Percentiles rank a stretch among this genome's conserved stretches.
These are phyloP conservation scores for Cryphonectria carpinicola DNA, from an alignment of 2,329 filamentous ascomycete species.

Conservation along the genomic window DNA sequence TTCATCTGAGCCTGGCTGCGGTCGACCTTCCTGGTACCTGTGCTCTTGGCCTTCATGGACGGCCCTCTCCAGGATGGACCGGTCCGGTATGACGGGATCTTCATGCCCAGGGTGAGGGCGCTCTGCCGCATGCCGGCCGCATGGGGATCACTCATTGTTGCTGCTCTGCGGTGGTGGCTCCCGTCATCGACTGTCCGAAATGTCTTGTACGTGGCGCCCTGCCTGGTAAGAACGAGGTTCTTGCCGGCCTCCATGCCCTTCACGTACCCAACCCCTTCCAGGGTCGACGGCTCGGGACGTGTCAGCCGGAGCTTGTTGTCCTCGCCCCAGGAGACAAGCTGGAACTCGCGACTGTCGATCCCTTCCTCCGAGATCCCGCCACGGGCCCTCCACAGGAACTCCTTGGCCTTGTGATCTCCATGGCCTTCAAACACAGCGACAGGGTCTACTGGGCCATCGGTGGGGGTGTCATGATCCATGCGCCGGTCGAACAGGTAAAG, in stretches of 20 bases:
- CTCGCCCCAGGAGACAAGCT: constrained; percentile 89
- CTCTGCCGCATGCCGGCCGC: constrained; percentile 48
- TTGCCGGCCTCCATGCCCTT: constrained; percentile 69
- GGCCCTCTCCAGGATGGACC: constrained; percentile 56
- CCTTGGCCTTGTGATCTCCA: constrained; percentile 74
- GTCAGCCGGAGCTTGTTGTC: constrained; percentile 83
- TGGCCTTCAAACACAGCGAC: constrained; percentile 65
- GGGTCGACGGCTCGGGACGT: constrained; percentile 65
- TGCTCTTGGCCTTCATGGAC: constrained; percentile 61
- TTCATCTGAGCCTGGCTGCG: constrained; percentile 62
- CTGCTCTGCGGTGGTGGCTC: constrained; percentile 59
- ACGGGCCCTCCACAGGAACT: constrained; percentile 86
- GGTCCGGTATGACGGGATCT: constrained; percentile 42
- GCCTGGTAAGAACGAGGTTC: constrained; percentile 75
- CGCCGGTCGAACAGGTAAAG: constrained; percentile 81
- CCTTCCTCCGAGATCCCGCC: constrained; percentile 68
- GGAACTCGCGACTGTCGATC: constrained; percentile 86
- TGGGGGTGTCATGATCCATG: constrained; percentile 48
- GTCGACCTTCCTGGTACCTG: constrained; percentile 46
- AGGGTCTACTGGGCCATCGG: constrained; percentile 51
- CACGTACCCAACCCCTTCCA: constrained; percentile 72
- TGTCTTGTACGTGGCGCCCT: constrained; percentile 82
- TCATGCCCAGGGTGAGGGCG: constrained; percentile 43
- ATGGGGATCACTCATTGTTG: constrained; percentile 65
- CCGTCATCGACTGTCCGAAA: constrained; percentile 74